Conservation (phyloP, 805 yeast genomes). For the Starmerella potacharoeniae region DNA sequence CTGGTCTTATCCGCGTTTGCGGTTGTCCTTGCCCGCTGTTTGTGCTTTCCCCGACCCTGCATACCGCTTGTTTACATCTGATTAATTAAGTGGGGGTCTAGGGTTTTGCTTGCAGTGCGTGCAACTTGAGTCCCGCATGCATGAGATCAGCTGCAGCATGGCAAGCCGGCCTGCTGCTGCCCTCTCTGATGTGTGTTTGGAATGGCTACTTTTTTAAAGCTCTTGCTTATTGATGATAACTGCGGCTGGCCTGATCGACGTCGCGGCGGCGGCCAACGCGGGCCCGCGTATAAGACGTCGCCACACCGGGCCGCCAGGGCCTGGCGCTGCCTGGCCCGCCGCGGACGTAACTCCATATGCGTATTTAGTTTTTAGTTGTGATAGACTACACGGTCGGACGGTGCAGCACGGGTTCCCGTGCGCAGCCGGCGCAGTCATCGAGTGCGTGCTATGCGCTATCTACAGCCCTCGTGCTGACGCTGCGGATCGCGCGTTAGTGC, state of each 20-base stretch:
- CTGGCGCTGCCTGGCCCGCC: too few species aligned
- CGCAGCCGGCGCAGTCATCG: too few species aligned
- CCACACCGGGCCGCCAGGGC: too few species aligned
- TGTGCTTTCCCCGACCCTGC: neutral
- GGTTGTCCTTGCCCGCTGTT: neutral
- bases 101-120: slow-evolving; percentile 1
- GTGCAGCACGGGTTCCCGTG: too few species aligned
- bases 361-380: too few species aligned
- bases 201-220: neutral
- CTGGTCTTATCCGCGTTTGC: neutral
- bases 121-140: slow-evolving; percentile 1
- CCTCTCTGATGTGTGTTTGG: neutral
- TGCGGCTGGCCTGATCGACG: neutral
- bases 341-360: too few species aligned
- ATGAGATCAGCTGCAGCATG: slow-evolving; percentile 2
- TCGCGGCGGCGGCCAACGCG: too few species aligned
- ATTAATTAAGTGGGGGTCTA: neutral
- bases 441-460: too few species aligned
- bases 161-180: slow-evolving; percentile 1
- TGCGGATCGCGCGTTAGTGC: neutral
- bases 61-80: slow-evolving; percentile 5
- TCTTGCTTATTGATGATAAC: neutral
- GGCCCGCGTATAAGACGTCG: too few species aligned
- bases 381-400: too few species aligned
- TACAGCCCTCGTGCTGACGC: neutral